phyloP scores from a whole-genome alignment of 805 yeast species.

The Lipomyces oligophaga region DNA sequence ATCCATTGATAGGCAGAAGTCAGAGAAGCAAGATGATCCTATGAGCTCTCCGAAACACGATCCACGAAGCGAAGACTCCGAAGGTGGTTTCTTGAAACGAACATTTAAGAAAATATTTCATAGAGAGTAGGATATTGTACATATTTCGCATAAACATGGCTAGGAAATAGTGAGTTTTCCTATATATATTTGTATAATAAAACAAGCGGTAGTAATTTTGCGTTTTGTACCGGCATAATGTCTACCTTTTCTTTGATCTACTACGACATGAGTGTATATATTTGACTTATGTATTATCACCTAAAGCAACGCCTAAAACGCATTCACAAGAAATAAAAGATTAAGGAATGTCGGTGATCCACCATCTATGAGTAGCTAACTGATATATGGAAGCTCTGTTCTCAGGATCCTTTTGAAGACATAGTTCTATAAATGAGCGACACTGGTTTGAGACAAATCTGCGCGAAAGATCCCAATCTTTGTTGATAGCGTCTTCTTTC shows the following conservation, averaged over 20 bases:
- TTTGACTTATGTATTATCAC: background rate
- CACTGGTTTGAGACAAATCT: slow-evolving; percentile 19
- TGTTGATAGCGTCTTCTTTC: slow-evolving; percentile 25
- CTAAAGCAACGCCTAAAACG: background rate
- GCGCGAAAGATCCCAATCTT: slow-evolving; percentile 19
- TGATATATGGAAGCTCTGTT: slow-evolving; percentile 18
- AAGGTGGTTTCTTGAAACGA: slow-evolving; percentile 18
- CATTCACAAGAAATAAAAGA: background rate
- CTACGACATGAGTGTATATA: background rate
- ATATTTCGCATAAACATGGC: background rate
- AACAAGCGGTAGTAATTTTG: background rate
- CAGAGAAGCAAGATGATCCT: slow-evolving; percentile 2
- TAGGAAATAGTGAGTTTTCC: background rate
- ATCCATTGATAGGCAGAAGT: background rate
- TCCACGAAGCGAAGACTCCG: no score
- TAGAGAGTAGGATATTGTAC: slow-evolving; percentile 6
- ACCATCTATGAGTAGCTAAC: slow-evolving; percentile 21
- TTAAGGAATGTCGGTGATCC: slow-evolving; percentile 24
- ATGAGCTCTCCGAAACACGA: no score
- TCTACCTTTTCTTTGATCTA: background rate
- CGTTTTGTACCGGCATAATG: background rate
- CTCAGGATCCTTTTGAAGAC: slow-evolving; percentile 21
- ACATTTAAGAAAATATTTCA: slow-evolving; percentile 20
- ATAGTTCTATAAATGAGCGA: slow-evolving; percentile 12
- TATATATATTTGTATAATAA: background rate